phyloP scores from a whole-genome alignment of 495 filamentous ascomycete species.

The Aspergillus carlsbadensis region DNA sequence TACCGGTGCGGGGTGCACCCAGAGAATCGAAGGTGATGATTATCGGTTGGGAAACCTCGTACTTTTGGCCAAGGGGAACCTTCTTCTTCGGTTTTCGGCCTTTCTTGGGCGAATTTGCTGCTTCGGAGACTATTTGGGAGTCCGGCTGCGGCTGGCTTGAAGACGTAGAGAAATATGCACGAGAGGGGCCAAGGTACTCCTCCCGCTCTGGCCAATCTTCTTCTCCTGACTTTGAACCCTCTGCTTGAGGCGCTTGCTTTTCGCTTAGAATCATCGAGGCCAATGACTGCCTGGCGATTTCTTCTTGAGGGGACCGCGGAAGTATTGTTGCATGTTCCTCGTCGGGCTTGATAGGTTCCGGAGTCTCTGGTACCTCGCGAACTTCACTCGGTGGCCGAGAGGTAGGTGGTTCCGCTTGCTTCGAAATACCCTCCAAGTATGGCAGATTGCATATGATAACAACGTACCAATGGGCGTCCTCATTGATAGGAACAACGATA shows the following conservation, averaged over 20 bases:
- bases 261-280: slow-evolving; percentile 27
- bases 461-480: slow-evolving; percentile 87
- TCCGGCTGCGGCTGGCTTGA: neutral
- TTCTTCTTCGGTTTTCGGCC: slow-evolving; percentile 32
- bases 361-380: slow-evolving; percentile 37
- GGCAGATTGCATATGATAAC: slow-evolving; percentile 92
- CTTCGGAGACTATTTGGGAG: neutral
- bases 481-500: slow-evolving; percentile 88
- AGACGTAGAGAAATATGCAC: slow-evolving; percentile 14
- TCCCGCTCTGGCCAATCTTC: slow-evolving; percentile 30
- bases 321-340: slow-evolving; percentile 2
- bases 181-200: slow-evolving; percentile 18
- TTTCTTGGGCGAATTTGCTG: slow-evolving; percentile 11
- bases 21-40: slow-evolving; percentile 93
- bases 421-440: slow-evolving; percentile 41
- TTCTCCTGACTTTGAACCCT: slow-evolving; percentile 4
- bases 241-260: slow-evolving; percentile 3
- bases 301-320: slow-evolving; percentile 20
- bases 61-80: slow-evolving; percentile 20
- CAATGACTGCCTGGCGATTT: slow-evolving; percentile 22
- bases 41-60: slow-evolving; percentile 47
- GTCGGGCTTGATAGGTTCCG: slow-evolving; percentile 19
- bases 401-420: slow-evolving; percentile 19
- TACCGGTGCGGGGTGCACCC: slow-evolving; percentile 55
- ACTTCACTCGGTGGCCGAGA: slow-evolving; percentile 21